A percentile compares a stretch with the other conserved stretches of the same genome.
These are phyloP conservation scores for Blastobotrys capitulatus DNA, from an alignment of 1,139 yeast genomes.

Conservation along the genomic window DNA sequence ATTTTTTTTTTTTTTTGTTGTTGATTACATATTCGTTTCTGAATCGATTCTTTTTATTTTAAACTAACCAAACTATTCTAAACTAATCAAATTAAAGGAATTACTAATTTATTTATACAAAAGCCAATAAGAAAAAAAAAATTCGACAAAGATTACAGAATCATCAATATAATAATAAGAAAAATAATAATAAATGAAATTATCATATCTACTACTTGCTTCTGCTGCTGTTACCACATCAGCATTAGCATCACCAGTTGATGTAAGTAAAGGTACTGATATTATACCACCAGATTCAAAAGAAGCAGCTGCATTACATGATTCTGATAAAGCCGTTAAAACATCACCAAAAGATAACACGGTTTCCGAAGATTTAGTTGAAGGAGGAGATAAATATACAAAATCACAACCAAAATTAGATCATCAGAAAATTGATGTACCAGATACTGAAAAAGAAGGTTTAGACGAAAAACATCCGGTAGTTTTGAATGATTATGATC, in stretches of 20 bases:
- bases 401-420: constrained; percentile 30
- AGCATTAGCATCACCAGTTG: constrained; percentile 10
- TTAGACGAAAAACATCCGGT: constrained; percentile 29
- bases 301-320: constrained; percentile 28
- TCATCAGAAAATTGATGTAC: constrained; percentile 25
- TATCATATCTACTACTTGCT: background rate
- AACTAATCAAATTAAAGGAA: too few species aligned
- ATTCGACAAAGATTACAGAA: too few species aligned
- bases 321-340: constrained; percentile 31
- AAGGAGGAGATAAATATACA: constrained; percentile 28
- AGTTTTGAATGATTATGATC: constrained; percentile 37
- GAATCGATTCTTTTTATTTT: too few species aligned
- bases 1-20: too few species aligned
- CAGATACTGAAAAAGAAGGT: constrained; percentile 23
- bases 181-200: background rate
- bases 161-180: too few species aligned
- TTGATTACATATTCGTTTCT: too few species aligned
- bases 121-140: too few species aligned
- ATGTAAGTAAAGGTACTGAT: constrained; percentile 28
- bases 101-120: too few species aligned
- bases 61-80: too few species aligned
- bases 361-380: constrained; percentile 22
- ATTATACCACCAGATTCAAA: constrained; percentile 30
- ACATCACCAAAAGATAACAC: constrained; percentile 36
- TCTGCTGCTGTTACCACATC: constrained; percentile 5